Conservation (phyloP, 495 filamentous ascomycete genomes). For the Hypoxylon rickii region DNA sequence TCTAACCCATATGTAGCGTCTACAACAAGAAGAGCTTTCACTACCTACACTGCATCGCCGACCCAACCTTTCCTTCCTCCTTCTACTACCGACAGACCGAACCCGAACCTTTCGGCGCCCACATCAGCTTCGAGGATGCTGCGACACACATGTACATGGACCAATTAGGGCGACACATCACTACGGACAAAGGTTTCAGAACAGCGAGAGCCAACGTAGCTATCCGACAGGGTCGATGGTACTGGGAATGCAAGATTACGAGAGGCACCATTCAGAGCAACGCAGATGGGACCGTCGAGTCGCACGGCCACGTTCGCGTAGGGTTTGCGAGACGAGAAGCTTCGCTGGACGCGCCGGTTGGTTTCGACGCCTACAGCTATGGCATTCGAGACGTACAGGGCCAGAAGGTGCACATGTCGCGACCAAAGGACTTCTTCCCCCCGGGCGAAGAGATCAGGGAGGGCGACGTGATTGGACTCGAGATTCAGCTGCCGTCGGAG, state of each 20-base stretch:
- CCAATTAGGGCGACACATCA: constrained; percentile 61
- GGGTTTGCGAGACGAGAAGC: constrained; percentile 92
- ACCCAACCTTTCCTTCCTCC: constrained; percentile 80
- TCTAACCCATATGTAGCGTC: constrained; percentile 61
- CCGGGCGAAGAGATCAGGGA: constrained; percentile 70
- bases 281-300: constrained; percentile 44
- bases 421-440: constrained; percentile 85
- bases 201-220: constrained; percentile 89
- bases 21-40: constrained; percentile 90
- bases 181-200: constrained; percentile 79
- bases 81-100: constrained; percentile 91
- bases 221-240: constrained; percentile 87
- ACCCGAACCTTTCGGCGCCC: constrained; percentile 74
- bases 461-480: constrained; percentile 93
- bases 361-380: constrained; percentile 96
- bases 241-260: constrained; percentile 90
- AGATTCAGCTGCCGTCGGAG: constrained; percentile 87
- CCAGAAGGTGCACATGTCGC: constrained; percentile 91
- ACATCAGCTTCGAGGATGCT: constrained; percentile 90
- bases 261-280: constrained; percentile 57
- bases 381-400: constrained; percentile 86
- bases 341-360: constrained; percentile 88
- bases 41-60: constrained; percentile 89
- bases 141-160: constrained; percentile 77
- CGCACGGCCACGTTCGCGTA: constrained; percentile 79